These are phyloP conservation scores for Aspergillus sp. DNA, from an alignment of 2,329 filamentous ascomycete genomes.

Conservation along the genomic window DNA sequence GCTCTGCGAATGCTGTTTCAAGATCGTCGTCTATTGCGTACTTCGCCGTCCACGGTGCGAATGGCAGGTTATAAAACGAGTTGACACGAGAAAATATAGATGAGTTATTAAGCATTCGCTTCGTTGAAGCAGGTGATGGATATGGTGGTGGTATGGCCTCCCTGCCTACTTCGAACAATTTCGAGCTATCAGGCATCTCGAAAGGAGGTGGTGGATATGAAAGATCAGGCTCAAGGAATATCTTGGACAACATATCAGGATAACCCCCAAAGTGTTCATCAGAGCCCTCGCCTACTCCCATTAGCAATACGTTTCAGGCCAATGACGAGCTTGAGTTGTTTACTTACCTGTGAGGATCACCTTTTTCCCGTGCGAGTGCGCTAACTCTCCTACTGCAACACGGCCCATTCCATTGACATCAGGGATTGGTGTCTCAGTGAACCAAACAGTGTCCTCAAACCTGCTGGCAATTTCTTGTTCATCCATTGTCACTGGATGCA, in stretches of 20 bases:
- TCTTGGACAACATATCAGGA: constrained; percentile 46
- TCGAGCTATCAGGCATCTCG: not conserved
- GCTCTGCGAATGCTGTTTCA: constrained; percentile 16
- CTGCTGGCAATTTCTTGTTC: constrained; percentile 44
- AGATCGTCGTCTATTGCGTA: constrained; percentile 10
- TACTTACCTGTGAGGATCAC: constrained; percentile 51
- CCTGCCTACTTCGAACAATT: constrained; percentile 3
- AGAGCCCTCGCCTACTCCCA: constrained; percentile 45
- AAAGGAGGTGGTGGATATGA: constrained; percentile 33
- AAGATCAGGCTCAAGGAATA: constrained; percentile 50
- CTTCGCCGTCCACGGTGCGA: constrained; percentile 32
- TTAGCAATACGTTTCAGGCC: not conserved
- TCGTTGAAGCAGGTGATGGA: constrained; percentile 24
- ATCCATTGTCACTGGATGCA: constrained; percentile 44
- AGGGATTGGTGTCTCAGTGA: constrained; percentile 46
- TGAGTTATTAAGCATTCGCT: constrained; percentile 42
- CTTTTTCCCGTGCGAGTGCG: constrained; percentile 50
- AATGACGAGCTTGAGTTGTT: not conserved
- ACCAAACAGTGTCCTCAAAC: constrained; percentile 48
- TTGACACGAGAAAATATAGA: constrained; percentile 36
- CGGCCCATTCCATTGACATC: constrained; percentile 57
- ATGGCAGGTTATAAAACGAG: constrained; percentile 35
- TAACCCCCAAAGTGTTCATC: constrained; percentile 60
- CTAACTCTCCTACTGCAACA: constrained; percentile 49
- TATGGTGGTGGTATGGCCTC: not conserved